phyloP scores from a whole-genome alignment of 176 grass and related monocot species.

The Olyra latifolia region DNA sequence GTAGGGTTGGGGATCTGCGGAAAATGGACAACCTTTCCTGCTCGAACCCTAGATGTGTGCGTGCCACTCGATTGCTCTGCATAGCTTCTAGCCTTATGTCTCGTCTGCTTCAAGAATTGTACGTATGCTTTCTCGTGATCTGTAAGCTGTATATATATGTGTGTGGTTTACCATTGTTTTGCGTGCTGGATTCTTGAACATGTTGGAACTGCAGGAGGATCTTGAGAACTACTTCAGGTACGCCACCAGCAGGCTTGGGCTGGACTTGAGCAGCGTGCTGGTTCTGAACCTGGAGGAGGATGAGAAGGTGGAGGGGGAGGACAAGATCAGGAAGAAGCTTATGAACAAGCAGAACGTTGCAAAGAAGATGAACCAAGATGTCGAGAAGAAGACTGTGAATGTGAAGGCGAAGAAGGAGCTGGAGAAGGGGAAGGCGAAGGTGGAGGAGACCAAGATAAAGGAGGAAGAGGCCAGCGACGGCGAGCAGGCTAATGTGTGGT shows the following conservation, averaged over 20 bases:
- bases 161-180: not conserved
- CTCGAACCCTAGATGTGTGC: slow-evolving; percentile 1
- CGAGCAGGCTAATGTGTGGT: not conserved
- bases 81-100: not conserved
- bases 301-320: not conserved
- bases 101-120: not conserved
- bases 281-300: not conserved
- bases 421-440: not conserved
- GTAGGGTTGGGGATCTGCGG: not conserved
- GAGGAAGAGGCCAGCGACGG: not conserved
- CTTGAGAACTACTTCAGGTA: not conserved
- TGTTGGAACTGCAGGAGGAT: not conserved
- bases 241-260: not conserved
- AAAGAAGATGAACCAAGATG: not conserved
- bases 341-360: not conserved
- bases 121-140: not conserved
- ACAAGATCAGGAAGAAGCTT: not conserved
- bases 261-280: not conserved
- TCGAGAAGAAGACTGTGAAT: not conserved
- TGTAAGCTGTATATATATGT: not conserved
- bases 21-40: not conserved
- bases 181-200: not conserved
- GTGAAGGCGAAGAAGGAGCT: not conserved
- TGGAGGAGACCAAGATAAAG: not conserved
- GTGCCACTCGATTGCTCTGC: not conserved